These are phyloP conservation scores for Nicotiana obtusifolia DNA, from an alignment of 257 asterid species.

Conservation along the genomic window DNA sequence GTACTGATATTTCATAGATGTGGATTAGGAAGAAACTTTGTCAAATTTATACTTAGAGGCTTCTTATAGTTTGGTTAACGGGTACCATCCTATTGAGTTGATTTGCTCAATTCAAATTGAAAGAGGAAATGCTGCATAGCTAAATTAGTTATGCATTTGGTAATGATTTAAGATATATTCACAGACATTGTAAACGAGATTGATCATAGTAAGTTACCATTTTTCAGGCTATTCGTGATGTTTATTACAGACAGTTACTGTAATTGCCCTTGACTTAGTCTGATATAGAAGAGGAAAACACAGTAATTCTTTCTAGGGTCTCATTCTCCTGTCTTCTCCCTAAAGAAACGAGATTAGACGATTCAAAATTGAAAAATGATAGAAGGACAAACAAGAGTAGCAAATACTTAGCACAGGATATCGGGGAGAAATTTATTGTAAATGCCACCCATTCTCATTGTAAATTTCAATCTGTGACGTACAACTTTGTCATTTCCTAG, in stretches of 20 bases:
- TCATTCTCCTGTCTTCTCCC: neutral
- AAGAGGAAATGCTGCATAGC: neutral
- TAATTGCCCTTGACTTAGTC: neutral
- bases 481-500: neutral
- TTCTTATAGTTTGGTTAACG: neutral
- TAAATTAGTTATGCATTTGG: neutral
- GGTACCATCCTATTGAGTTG: neutral
- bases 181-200: neutral
- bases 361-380: neutral
- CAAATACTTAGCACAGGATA: neutral
- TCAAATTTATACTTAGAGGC: neutral
- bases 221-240: neutral
- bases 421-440: neutral
- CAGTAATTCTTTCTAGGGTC: neutral
- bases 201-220: neutral
- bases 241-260: neutral
- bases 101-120: constrained; percentile 5
- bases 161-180: neutral
- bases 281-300: neutral
- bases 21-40: neutral
- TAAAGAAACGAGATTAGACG: neutral
- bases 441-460: neutral
- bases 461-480: neutral
- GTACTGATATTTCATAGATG: constrained; percentile 3
- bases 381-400: neutral